Percentiles rank a stretch among this genome's conserved stretches.
Evolutionary conservation across 805 yeast genomes (phyloP).

Genomic region (Cyberlindnera subsufficiens): DNA sequence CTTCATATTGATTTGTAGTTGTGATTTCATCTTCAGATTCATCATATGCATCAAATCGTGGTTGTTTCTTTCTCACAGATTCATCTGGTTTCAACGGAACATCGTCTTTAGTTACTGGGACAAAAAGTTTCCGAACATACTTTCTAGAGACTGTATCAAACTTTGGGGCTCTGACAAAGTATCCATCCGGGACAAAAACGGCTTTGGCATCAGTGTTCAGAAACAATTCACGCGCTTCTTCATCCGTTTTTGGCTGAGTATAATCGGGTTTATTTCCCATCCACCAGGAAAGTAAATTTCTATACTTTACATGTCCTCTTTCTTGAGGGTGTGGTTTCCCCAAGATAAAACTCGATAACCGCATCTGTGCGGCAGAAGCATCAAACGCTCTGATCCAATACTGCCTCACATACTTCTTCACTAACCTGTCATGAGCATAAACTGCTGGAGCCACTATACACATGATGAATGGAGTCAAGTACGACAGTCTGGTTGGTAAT

Average conservation of each 20-base stretch:
- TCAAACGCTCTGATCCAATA: constrained; percentile 63
- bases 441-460: background rate
- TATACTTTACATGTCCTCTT: constrained; percentile 61
- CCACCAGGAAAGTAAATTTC: constrained; percentile 40
- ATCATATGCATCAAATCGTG: constrained; percentile 34
- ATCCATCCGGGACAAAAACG: constrained; percentile 76
- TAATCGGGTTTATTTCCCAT: constrained; percentile 46
- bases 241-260: constrained; percentile 45
- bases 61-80: constrained; percentile 19
- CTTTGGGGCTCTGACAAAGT: constrained; percentile 80
- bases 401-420: constrained; percentile 33
- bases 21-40: constrained; percentile 36
- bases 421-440: constrained; percentile 4
- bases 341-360: constrained; percentile 78
- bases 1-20: constrained; percentile 44
- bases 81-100: constrained; percentile 35
- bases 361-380: constrained; percentile 46
- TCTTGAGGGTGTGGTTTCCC: constrained; percentile 58
- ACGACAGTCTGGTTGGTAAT: constrained; percentile 1
- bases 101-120: constrained; percentile 79
- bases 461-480: background rate
- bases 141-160: constrained; percentile 69
- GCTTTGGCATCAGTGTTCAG: constrained; percentile 36
- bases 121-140: constrained; percentile 62
- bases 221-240: constrained; percentile 41